Evolutionary conservation across 2,329 filamentous ascomycete species (phyloP).

Genomic region (Cladophialophora bantiana): DNA sequence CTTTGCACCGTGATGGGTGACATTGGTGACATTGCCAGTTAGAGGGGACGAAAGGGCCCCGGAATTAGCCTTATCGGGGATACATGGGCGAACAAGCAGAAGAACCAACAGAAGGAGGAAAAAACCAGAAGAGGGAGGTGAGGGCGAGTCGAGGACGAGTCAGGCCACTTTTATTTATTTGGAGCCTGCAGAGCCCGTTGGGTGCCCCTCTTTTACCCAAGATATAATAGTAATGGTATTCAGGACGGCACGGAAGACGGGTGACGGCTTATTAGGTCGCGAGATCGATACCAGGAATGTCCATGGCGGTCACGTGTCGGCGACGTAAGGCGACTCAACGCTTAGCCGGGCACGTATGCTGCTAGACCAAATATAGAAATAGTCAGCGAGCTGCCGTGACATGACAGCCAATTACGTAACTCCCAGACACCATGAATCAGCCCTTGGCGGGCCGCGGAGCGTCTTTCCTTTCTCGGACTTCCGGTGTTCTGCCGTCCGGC

Average conservation of each 20-base stretch:
- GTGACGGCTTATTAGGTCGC: not conserved
- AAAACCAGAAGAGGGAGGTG: conserved; percentile 28
- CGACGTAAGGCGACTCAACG: not conserved
- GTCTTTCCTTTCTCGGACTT: conserved; percentile 14
- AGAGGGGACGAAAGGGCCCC: not conserved
- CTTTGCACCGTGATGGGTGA: conserved; percentile 32
- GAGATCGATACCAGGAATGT: not conserved
- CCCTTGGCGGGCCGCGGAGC: not conserved
- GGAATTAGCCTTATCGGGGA: conserved; percentile 22
- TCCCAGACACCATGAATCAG: not conserved
- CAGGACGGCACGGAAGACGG: not conserved
- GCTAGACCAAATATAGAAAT: not conserved
- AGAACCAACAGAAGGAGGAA: conserved; percentile 19
- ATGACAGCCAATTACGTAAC: not conserved
- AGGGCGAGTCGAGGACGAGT: conserved; percentile 26
- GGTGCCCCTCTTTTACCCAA: not conserved
- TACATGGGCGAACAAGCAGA: conserved; percentile 16
- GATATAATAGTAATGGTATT: not conserved
- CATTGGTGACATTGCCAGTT: conserved; percentile 5
- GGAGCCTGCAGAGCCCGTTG: not conserved
- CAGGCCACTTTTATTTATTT: conserved; percentile 19
- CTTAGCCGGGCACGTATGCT: not conserved
- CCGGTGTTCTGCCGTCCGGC: conserved; percentile 8
- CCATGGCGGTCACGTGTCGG: not conserved
- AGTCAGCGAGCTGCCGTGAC: not conserved